phyloP scores from a whole-genome alignment of 1,284 basidiomycete genomes.

The Sutorius eximius region DNA sequence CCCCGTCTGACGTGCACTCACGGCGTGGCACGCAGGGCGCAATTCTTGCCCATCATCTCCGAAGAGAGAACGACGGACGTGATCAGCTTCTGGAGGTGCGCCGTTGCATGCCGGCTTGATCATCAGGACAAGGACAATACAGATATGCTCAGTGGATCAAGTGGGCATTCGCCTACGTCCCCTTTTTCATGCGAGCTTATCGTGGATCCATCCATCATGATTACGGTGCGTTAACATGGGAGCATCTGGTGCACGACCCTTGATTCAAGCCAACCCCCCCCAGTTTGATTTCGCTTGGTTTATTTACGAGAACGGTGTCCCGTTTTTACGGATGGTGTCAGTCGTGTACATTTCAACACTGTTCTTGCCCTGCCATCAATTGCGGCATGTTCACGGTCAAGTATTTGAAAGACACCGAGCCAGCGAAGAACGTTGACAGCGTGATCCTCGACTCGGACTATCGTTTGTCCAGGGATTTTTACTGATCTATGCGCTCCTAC shows the following conservation, averaged over 20 bases:
- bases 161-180: not conserved
- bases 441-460: constrained; percentile 1
- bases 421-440: not conserved
- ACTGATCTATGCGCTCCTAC: not conserved
- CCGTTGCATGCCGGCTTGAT: not conserved
- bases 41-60: constrained; percentile 53
- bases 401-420: not conserved
- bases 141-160: not conserved
- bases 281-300: constrained; percentile 15
- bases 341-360: not conserved
- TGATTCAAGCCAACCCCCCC: not conserved
- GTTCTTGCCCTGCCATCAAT: not conserved
- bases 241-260: not conserved
- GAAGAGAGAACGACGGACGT: constrained; percentile 48
- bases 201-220: constrained; percentile 48
- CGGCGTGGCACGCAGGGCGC: constrained; percentile 41
- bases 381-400: not conserved
- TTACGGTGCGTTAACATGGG: constrained; percentile 31
- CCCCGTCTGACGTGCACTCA: constrained; percentile 13
- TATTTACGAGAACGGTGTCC: constrained; percentile 5
- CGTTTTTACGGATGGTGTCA: constrained; percentile 7
- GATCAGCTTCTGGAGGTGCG: constrained; percentile 44
- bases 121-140: not conserved
- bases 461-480: constrained; percentile 3
- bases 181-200: constrained; percentile 31